These are phyloP conservation scores for Cryptococcus deneoformans DNA, from an alignment of 1,284 basidiomycete species.

Conservation along the genomic window DNA sequence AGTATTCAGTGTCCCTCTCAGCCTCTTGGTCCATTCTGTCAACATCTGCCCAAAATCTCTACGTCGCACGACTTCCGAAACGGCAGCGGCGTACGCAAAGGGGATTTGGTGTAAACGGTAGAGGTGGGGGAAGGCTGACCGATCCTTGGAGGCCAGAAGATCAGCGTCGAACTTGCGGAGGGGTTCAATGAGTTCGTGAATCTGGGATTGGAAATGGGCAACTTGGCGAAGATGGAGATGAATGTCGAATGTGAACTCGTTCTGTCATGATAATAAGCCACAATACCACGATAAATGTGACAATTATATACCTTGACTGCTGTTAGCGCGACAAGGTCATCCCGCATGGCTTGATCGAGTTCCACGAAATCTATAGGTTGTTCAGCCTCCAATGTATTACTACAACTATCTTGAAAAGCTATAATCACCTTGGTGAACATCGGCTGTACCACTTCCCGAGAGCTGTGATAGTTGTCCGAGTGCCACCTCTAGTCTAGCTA, in stretches of 20 bases:
- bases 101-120: constrained; percentile 83
- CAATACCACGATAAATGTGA: background rate
- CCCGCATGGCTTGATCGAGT: constrained; percentile 44
- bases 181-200: constrained; percentile 64
- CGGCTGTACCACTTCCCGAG: constrained; percentile 17
- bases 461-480: constrained; percentile 31
- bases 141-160: constrained; percentile 57
- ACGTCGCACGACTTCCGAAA: constrained; percentile 84
- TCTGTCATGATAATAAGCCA: constrained; percentile 53
- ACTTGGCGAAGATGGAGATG: constrained; percentile 66
- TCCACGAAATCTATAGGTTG: constrained; percentile 23
- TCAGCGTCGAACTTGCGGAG: constrained; percentile 65
- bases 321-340: constrained; percentile 39
- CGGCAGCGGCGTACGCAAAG: constrained; percentile 88
- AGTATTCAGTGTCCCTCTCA: constrained; percentile 78
- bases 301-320: constrained; percentile 37
- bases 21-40: constrained; percentile 69
- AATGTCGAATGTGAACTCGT: constrained; percentile 69
- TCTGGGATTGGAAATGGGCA: constrained; percentile 68
- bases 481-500: constrained; percentile 34
- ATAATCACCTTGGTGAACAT: constrained; percentile 14
- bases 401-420: background rate
- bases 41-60: constrained; percentile 79
- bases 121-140: constrained; percentile 83
- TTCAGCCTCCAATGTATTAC: background rate